Evolutionary conservation across 176 grass and related monocot species (phyloP), one percentile per base, ranked within the genome.

Genomic region (Pontederia paniculata): DNA sequence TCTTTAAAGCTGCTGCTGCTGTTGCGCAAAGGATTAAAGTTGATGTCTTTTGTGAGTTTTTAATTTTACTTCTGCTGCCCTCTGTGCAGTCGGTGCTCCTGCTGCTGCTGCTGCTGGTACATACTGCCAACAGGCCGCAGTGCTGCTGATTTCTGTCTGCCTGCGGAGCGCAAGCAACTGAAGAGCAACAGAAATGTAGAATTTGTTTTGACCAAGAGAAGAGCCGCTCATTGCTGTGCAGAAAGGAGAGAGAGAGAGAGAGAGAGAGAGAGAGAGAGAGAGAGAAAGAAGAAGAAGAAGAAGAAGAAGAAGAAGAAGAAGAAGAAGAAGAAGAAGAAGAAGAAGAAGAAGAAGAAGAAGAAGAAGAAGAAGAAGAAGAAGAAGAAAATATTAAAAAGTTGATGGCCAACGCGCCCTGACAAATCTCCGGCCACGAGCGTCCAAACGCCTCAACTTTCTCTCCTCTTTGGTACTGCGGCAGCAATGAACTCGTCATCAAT

Each of bases 1-100:
- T 42, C 57, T 60, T 60, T 60, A 60, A 60, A 60, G 57, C 57
- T 44, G 57, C 57, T 60, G 57, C 22, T 44, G 25, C 25, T 37
- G 28, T 6, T 37, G 28, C 7, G 7, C 28, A 37, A 37, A 19
- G 57, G 41, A 60, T 60, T 60, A 44, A 60, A 60, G 57, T n/a
- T 60, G 31, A 9, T 44, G 57, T 17, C 57, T 42, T 60, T 45
- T 60, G 57, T 43, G 57, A 10, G 16, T 43, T 44, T 60, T 41
- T 44, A 60, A 43, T 31, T 20, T n/a, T 60, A 21, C 15, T 60
- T 16, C 42, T 44, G 44, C 57, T 43, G 57, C 57, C 57, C 28
- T 60, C 17, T 14, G 17, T 19, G n/a, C 57, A 60, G 57, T 17
- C 41, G 13, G 14, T 59, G 56, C 31, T 37, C 16, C 57, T 45